Base-by-base conservation (phyloP, 306 rosid genomes). In the Pyrus betulifolia region DNA sequence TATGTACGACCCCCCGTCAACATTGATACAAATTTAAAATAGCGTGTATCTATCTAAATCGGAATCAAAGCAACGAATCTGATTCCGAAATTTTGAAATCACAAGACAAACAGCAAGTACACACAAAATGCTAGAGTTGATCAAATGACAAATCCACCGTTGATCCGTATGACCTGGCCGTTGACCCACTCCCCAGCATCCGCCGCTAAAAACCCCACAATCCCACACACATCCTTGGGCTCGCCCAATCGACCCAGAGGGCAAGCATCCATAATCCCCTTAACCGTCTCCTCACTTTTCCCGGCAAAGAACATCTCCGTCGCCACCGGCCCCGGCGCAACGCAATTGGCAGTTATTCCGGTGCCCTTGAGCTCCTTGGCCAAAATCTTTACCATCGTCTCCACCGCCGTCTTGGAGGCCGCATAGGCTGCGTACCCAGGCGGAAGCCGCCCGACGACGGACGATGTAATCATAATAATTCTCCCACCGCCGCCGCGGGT, bases 341-440 rank as follows among this genome's bases (percentile, higher is more conserved):
- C 80, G 63, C 84, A 86, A 58, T 88, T 88, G 0, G 83, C 87
- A 0, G 89, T 82, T 0, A 86, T 75, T 30, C 85, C 75, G 0
- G 52, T 82, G 9, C 89, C 89, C 76, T 77, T 86, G n/a, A 88
- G 71, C 83, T 86, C 92, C 85, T 88, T 88, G 0, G 92, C 92
- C 33, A 79, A 51, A 4, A 84, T 74, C 77, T 82, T 88, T 0
- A 82, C n/a, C 87, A 86, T 84, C 0, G 87, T 62, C 71, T 88
- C 92, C 67, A 82, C 88, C 0, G 90, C 88, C 0, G 90, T 87
- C 77, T 86, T 88, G 5, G 92, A 88, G 0, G 86, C 90, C 1
- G 83, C 74, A 18, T 88, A 88, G 1, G 86, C 77, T 22, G 74
- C 89, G 8, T 75, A 77, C 2, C 92, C 89, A 0, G 89, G 81